These are phyloP conservation scores for Hemerocallis citrina DNA, from an alignment of 106 monocot genomes.

Conservation along the genomic window DNA sequence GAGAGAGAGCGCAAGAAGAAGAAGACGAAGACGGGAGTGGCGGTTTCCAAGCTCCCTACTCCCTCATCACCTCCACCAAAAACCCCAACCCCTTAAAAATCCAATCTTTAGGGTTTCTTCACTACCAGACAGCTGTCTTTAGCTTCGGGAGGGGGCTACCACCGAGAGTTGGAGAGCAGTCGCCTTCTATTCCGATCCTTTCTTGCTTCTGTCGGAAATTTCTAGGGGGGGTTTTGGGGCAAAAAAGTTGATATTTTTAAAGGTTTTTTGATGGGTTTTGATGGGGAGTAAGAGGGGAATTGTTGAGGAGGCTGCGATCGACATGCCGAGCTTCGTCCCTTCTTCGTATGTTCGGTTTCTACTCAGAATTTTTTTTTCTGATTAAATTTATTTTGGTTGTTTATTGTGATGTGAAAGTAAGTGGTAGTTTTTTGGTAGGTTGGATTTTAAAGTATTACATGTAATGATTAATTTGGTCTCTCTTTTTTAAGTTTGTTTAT, in stretches of 20 bases:
- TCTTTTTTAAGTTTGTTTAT: not conserved
- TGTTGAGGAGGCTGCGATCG: not conserved
- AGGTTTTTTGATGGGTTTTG: conserved; percentile 2
- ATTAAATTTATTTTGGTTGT: not conserved
- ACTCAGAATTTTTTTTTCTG: not conserved
- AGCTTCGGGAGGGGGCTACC: not conserved
- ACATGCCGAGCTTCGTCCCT: conserved; percentile 8
- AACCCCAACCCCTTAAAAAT: not conserved
- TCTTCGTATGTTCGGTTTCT: not conserved
- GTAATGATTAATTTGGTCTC: not conserved
- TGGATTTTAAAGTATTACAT: not conserved
- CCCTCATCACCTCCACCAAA: not conserved
- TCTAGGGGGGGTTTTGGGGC: not conserved
- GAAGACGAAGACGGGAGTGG: not conserved
- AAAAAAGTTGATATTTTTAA: too few species aligned
- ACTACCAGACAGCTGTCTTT: not conserved
- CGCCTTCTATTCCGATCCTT: not conserved
- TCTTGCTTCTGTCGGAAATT: not conserved
- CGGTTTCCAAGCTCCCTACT: not conserved
- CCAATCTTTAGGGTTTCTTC: not conserved
- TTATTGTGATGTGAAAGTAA: not conserved
- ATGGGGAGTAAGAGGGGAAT: not conserved
- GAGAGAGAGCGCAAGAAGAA: not conserved
- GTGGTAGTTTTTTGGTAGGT: not conserved
- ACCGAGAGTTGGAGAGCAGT: not conserved